phyloP scores from a whole-genome alignment of 345 rosid species.

The Brassica incana region DNA sequence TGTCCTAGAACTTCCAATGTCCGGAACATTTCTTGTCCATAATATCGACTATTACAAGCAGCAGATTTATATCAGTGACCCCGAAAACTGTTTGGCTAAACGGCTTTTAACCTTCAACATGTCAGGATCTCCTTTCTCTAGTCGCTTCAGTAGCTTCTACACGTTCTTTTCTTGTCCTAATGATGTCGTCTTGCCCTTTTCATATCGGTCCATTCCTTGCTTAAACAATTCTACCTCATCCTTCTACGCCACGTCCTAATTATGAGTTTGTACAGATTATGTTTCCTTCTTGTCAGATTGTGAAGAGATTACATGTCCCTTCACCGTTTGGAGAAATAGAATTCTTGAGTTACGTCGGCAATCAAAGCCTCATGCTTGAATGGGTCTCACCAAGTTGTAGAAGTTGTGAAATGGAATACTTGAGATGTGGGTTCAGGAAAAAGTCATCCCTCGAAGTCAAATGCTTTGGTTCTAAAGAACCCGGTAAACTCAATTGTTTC shows the following conservation, averaged over 20 bases:
- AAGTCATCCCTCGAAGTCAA: constrained; percentile 41
- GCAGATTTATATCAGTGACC: constrained; percentile 51
- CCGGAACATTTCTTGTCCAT: constrained; percentile 56
- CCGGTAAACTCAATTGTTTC: constrained; percentile 37
- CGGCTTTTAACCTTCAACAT: constrained; percentile 53
- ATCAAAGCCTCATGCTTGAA: constrained; percentile 39
- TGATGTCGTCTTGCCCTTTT: constrained; percentile 34
- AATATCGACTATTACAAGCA: constrained; percentile 50
- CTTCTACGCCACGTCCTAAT: constrained; percentile 55
- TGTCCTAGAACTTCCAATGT: constrained; percentile 48
- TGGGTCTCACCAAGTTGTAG: constrained; percentile 59
- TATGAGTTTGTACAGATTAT: constrained; percentile 14
- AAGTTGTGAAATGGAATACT: constrained; percentile 51
- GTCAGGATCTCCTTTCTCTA: constrained; percentile 58
- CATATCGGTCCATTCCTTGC: constrained; percentile 44
- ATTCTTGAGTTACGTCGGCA: constrained; percentile 36
- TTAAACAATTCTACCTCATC: constrained; percentile 56
- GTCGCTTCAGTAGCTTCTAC: constrained; percentile 40
- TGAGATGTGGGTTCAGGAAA: constrained; percentile 49
- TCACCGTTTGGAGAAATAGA: background rate
- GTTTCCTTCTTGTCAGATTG: constrained; percentile 41
- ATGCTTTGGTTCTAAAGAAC: constrained; percentile 36
- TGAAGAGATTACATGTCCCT: constrained; percentile 43
- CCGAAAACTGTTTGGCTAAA: constrained; percentile 50
- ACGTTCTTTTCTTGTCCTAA: constrained; percentile 66